Percentiles rank a stretch among this genome's conserved stretches.
These are phyloP conservation scores for Curvularia lunata DNA, from an alignment of 2,329 filamentous ascomycete genomes.

Conservation along the genomic window DNA sequence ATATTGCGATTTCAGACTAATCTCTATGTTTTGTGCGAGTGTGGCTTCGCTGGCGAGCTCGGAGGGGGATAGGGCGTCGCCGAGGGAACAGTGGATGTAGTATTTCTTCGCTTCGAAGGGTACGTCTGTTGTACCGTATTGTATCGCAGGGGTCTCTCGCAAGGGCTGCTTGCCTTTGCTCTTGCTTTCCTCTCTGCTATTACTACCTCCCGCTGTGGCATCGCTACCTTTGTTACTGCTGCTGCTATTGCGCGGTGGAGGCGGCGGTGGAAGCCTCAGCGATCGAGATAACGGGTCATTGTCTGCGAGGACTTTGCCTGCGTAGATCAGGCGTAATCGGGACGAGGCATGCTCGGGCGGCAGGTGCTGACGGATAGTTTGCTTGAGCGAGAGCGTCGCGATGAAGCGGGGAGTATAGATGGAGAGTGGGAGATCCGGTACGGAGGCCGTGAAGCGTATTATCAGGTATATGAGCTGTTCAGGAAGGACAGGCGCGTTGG, in stretches of 20 bases:
- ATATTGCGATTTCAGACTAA: slow-evolving; percentile 42
- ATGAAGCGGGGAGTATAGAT: slow-evolving; percentile 71
- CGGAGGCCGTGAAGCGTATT: slow-evolving; percentile 86
- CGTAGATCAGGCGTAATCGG: slow-evolving; percentile 86
- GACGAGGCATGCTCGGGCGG: slow-evolving; percentile 66
- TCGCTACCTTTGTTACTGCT: slow-evolving; percentile 10
- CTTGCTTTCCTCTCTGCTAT: slow-evolving; percentile 40
- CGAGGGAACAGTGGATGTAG: slow-evolving; percentile 96
- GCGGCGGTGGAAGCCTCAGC: slow-evolving; percentile 67
- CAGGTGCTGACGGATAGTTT: slow-evolving; percentile 76
- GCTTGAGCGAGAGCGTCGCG: slow-evolving; percentile 80
- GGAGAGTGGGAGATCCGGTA: slow-evolving; percentile 82
- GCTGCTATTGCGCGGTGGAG: slow-evolving; percentile 49
- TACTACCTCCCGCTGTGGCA: slow-evolving; percentile 24
- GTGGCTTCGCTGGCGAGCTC: slow-evolving; percentile 74
- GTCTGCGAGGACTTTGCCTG: slow-evolving; percentile 85
- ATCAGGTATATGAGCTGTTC: slow-evolving; percentile 70
- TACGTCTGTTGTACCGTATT: slow-evolving; percentile 27
- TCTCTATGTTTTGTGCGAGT: slow-evolving; percentile 49
- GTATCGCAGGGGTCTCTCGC: slow-evolving; percentile 51
- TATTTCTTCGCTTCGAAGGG: slow-evolving; percentile 60
- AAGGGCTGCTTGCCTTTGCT: slow-evolving; percentile 73
- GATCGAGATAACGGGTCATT: slow-evolving; percentile 69
- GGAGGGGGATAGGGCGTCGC: slow-evolving; percentile 68
- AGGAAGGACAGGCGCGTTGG: slow-evolving; percentile 37